These are phyloP conservation scores for Metschnikowia koreensis DNA, from an alignment of 805 yeast genomes.

Conservation along the genomic window DNA sequence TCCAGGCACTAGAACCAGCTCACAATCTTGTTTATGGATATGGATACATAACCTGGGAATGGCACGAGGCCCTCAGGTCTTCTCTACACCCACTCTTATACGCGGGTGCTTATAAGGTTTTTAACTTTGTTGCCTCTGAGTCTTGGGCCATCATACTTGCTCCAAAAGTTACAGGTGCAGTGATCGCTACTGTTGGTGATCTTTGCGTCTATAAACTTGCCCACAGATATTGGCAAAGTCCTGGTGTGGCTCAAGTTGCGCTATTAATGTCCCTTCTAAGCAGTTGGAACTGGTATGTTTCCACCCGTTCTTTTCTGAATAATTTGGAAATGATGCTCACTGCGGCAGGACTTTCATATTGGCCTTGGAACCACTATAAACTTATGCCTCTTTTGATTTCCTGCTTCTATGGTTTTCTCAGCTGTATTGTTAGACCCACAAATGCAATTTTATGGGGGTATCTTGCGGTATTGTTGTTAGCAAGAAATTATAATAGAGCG, in stretches of 20 bases:
- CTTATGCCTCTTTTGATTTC: slow-evolving; percentile 29
- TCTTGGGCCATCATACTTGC: slow-evolving; percentile 39
- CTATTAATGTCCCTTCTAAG: slow-evolving; percentile 55
- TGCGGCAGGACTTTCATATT: slow-evolving; percentile 58
- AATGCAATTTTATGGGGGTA: slow-evolving; percentile 74
- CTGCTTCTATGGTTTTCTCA: slow-evolving; percentile 52
- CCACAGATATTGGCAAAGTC: slow-evolving; percentile 31
- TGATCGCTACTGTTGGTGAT: slow-evolving; percentile 73
- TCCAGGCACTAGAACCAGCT: slow-evolving; percentile 92
- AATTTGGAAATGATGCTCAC: slow-evolving; percentile 75
- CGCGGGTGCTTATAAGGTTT: slow-evolving; percentile 39
- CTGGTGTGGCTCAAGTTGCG: slow-evolving; percentile 38
- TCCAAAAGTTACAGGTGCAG: slow-evolving; percentile 71
- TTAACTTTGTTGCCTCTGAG: slow-evolving; percentile 21
- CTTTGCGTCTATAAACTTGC: slow-evolving; percentile 52
- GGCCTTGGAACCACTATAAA: slow-evolving; percentile 58
- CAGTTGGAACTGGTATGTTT: slow-evolving; percentile 78
- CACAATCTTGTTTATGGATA: slow-evolving; percentile 70
- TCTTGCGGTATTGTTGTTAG: slow-evolving; percentile 44
- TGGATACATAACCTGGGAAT: slow-evolving; percentile 93
- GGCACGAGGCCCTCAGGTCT: slow-evolving; percentile 74
- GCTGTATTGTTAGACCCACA: slow-evolving; percentile 82
- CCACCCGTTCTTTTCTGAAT: slow-evolving; percentile 84
- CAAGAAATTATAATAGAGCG: neutral
- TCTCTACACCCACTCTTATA: slow-evolving; percentile 78